phyloP scores from a whole-genome alignment of 23 red algal species.

The Gracilaria domingensis region DNA sequence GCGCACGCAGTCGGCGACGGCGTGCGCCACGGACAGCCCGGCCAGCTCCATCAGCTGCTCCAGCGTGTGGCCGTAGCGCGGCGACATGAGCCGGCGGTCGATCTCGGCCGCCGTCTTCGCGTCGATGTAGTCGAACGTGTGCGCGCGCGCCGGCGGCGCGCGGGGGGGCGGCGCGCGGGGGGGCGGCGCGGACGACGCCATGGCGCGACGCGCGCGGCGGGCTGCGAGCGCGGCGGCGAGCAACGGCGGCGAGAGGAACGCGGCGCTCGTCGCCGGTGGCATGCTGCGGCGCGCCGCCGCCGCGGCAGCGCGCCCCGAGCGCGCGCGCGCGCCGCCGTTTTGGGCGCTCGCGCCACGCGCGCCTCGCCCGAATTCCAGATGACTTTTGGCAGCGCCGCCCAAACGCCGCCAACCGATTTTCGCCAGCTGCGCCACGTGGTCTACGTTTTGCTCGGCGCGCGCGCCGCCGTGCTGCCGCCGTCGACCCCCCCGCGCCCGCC shows the following conservation, averaged over 20 bases:
- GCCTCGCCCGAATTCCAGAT: too few species aligned
- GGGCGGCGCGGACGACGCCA: too few species aligned
- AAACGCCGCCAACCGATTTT: too few species aligned
- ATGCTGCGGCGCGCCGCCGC: too few species aligned
- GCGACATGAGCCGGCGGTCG: slow-evolving; percentile 66
- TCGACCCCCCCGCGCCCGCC: too few species aligned
- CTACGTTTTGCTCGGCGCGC: too few species aligned
- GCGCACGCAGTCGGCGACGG: slow-evolving; percentile 14
- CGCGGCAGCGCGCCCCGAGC: too few species aligned
- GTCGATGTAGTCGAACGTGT: slow-evolving; percentile 29
- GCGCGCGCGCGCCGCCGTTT: too few species aligned
- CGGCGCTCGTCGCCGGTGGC: neutral
- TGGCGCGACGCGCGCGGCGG: neutral
- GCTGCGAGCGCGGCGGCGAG: neutral
- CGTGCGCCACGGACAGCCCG: slow-evolving; percentile 89
- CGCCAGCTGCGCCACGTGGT: too few species aligned
- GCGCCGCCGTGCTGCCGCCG: too few species aligned
- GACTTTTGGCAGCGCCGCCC: too few species aligned
- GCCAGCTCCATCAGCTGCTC: slow-evolving; percentile 99
- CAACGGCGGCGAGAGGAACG: neutral
- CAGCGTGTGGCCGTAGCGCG: slow-evolving; percentile 71
- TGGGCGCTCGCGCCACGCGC: too few species aligned
- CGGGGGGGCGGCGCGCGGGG: neutral
- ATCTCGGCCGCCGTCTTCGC: slow-evolving; percentile 49
- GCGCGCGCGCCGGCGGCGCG: neutral